Evolutionary conservation across 495 filamentous ascomycete species (phyloP).

Genomic region (Daldinia bambusicola): DNA sequence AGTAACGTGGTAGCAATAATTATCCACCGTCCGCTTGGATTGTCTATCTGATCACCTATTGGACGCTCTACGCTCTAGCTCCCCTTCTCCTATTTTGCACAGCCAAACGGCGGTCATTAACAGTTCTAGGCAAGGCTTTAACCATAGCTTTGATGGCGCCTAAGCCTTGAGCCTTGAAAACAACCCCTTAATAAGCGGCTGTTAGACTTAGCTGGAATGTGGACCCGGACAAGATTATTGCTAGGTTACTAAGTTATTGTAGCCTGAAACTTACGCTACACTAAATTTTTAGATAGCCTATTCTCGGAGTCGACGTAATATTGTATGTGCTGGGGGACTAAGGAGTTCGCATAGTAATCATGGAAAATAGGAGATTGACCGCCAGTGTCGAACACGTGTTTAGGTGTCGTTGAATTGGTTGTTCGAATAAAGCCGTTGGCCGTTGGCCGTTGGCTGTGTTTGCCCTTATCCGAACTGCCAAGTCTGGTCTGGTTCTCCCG

Average conservation of each 20-base stretch:
- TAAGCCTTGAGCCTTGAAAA: conserved; percentile 23
- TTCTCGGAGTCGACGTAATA: conserved; percentile 20
- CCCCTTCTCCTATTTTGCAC: conserved; percentile 27
- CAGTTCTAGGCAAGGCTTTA: conserved; percentile 23
- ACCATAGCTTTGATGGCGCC: conserved; percentile 17
- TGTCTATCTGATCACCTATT: neutral
- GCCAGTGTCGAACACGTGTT: conserved; percentile 16
- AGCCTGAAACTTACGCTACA: neutral
- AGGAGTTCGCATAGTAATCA: conserved; percentile 1
- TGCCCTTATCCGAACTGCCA: conserved; percentile 1
- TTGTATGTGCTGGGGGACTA: neutral
- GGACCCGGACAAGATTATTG: conserved; percentile 40
- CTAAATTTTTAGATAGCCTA: conserved; percentile 24
- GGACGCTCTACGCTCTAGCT: conserved; percentile 1
- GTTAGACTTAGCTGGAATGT: conserved; percentile 29
- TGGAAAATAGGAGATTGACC: conserved; percentile 10
- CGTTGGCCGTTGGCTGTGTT: conserved; percentile 1
- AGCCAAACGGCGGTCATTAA: conserved; percentile 2
- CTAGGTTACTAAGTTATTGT: conserved; percentile 17
- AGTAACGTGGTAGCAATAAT: neutral
- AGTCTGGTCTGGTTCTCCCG: conserved; percentile 11
- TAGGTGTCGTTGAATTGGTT: neutral
- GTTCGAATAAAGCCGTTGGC: neutral
- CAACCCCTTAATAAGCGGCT: conserved; percentile 38
- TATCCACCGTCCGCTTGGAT: conserved; percentile 3